phyloP scores from a whole-genome alignment of 768 basidiomycete genomes.

The Boletellus sp. region DNA sequence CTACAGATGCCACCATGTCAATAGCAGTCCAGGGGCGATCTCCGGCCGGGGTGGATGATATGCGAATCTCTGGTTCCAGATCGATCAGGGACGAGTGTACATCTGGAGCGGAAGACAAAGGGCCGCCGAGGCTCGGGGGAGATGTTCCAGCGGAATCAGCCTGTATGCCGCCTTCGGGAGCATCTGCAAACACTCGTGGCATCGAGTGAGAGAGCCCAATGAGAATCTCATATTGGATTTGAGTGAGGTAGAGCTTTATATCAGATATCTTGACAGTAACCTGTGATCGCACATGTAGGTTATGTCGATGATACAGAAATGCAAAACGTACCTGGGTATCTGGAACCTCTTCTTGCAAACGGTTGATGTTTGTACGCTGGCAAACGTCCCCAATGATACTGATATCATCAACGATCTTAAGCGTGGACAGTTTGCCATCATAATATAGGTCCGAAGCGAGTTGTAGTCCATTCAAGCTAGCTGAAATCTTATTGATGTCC shows the following conservation, averaged over 20 bases:
- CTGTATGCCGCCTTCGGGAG: slow-evolving; percentile 40
- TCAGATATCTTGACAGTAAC: slow-evolving; percentile 74
- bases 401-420: slow-evolving; percentile 94
- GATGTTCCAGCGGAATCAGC: slow-evolving; percentile 24
- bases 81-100: slow-evolving; percentile 12
- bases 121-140: slow-evolving; percentile 2
- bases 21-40: slow-evolving; percentile 56
- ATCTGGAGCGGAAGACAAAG: not conserved
- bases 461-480: slow-evolving; percentile 80
- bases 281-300: slow-evolving; percentile 37
- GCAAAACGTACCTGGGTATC: slow-evolving; percentile 63
- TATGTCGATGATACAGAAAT: not conserved
- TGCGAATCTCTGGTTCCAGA: slow-evolving; percentile 56
- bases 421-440: slow-evolving; percentile 43
- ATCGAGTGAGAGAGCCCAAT: slow-evolving; percentile 65
- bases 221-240: slow-evolving; percentile 75
- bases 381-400: slow-evolving; percentile 64
- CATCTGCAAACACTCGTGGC: slow-evolving; percentile 55
- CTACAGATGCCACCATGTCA: slow-evolving; percentile 70
- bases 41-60: slow-evolving; percentile 19
- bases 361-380: slow-evolving; percentile 57
- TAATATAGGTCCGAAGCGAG: slow-evolving; percentile 66
- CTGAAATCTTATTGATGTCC: slow-evolving; percentile 56
- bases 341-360: slow-evolving; percentile 53
- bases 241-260: slow-evolving; percentile 78